Evolutionary conservation across 257 asterid species (phyloP).

Genomic region (Solanum appendiculatum): DNA sequence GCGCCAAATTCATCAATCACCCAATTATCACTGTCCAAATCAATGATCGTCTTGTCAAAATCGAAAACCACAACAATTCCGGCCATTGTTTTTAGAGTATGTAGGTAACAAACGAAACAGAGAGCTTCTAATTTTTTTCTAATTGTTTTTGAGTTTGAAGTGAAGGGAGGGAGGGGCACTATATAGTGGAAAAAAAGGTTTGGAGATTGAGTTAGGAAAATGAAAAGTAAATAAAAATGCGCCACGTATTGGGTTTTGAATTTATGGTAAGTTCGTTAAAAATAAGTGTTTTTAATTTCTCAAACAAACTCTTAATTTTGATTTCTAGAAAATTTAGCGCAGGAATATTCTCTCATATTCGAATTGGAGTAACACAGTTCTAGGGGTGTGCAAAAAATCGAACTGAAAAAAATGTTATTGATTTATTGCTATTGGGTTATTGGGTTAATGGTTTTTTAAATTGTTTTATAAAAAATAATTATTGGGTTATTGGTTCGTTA

Average conservation of each 20-base stretch:
- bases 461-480: too few relatives aligned
- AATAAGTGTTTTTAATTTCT: too few relatives aligned
- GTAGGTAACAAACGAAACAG: not conserved
- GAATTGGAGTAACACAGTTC: too few relatives aligned
- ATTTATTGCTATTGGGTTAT: too few relatives aligned
- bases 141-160: not conserved
- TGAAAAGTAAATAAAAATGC: not conserved
- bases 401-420: too few relatives aligned
- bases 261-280: too few relatives aligned
- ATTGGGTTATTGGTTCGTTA: too few relatives aligned
- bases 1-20: conserved; percentile 27
- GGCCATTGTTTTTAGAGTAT: not conserved
- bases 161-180: not conserved
- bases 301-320: too few relatives aligned
- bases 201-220: not conserved
- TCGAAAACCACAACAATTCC: conserved; percentile 24
- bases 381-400: too few relatives aligned
- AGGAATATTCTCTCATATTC: conserved; percentile 14
- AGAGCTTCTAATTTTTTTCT: not conserved
- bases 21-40: conserved; percentile 37
- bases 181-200: not conserved
- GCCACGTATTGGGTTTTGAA: too few relatives aligned
- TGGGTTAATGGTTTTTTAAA: too few relatives aligned
- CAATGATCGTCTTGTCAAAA: conserved; percentile 36
- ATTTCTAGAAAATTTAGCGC: not conserved